Conservation (phyloP, 78 protist species). For the Pelomyxa schiedti region DNA sequence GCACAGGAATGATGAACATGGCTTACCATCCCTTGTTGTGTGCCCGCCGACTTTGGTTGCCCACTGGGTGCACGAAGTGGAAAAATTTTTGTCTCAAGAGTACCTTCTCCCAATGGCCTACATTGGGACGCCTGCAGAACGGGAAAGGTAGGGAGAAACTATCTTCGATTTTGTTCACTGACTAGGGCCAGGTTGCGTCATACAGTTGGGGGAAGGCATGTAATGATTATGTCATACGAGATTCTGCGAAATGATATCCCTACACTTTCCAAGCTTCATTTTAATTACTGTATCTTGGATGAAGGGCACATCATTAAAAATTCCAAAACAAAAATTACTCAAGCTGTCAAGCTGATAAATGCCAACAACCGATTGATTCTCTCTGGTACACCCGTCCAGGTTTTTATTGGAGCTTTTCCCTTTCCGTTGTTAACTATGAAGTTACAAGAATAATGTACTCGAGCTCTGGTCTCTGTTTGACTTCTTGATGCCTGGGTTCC, state of each 20-base stretch:
- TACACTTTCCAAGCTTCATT: slow-evolving; percentile 10
- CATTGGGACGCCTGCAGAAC: slow-evolving; percentile 42
- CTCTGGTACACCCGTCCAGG: slow-evolving; percentile 90
- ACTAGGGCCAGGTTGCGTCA: slow-evolving; percentile 7
- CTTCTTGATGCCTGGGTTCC: slow-evolving; percentile 95
- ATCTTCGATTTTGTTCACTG: no score
- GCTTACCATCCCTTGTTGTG: slow-evolving; percentile 68
- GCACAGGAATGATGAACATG: slow-evolving; percentile 7
- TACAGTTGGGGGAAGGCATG: slow-evolving; percentile 17
- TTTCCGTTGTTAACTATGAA: neutral
- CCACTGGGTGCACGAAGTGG: slow-evolving; percentile 86
- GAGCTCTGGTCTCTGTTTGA: slow-evolving; percentile 96
- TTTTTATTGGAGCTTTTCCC: neutral
- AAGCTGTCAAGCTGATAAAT: slow-evolving; percentile 49
- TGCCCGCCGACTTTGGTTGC: slow-evolving; percentile 85
- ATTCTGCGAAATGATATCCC: slow-evolving; percentile 58
- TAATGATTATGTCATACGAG: slow-evolving; percentile 71
- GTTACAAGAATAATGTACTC: slow-evolving; percentile 62
- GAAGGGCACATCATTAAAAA: slow-evolving; percentile 94
- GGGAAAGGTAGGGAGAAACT: no score
- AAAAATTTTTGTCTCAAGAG: slow-evolving; percentile 17
- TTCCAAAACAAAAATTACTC: slow-evolving; percentile 43
- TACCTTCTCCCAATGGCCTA: slow-evolving; percentile 32
- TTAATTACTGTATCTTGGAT: slow-evolving; percentile 82
- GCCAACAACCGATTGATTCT: slow-evolving; percentile 86